Base-by-base conservation (phyloP, 176 grass and related monocot genomes). In the Zizania latifolia region DNA sequence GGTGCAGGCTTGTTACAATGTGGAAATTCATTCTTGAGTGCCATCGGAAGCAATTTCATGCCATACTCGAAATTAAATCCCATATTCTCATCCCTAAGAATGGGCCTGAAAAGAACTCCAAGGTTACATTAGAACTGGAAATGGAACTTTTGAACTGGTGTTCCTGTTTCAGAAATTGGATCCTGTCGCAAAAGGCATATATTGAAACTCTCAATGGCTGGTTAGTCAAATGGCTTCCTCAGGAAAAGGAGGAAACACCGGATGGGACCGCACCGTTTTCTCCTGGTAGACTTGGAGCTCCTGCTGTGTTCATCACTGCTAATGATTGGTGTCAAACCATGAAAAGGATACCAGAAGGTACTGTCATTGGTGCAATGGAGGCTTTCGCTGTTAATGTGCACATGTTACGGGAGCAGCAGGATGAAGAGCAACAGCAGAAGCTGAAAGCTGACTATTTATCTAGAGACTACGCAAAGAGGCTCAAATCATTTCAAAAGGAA, bases 151-250 rank as follows among this genome's bases (percentile, higher is more conserved):
- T 93, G 78, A 97, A 97, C 73, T 97, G 88, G 90, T 79, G 85
- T 76, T 87, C 83, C 51, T 88, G 90, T 86, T 97, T 97, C 77
- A 86, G 82, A 35, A 85, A 93, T 29, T 97, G 90, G 90, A 82
- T 97, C 70, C 21, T 43, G 5, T 85, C 85, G 15, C 93, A 97
- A 71, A 89, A 87, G 41, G 74, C 83, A 32, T 97, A 97, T 70
- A 83, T 93, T 14, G 83, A 89, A 84, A 74, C 83, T 58, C 62
- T 97, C 4, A 97, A 97, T 39, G 83, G 81, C 30, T 97, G 90
- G 90, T 68, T 97, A 65, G 34, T 89, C 22, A 97, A 97, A 81
- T 97, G 93, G 93, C 90, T 97, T 72, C 83, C 85, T 58, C 69
- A 89, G 75, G 89, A 90, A 83, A 93, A 83, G 68, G 93, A 93